phyloP scores from a whole-genome alignment of 2,329 filamentous ascomycete species.

The Aspergillus ochraceus region DNA sequence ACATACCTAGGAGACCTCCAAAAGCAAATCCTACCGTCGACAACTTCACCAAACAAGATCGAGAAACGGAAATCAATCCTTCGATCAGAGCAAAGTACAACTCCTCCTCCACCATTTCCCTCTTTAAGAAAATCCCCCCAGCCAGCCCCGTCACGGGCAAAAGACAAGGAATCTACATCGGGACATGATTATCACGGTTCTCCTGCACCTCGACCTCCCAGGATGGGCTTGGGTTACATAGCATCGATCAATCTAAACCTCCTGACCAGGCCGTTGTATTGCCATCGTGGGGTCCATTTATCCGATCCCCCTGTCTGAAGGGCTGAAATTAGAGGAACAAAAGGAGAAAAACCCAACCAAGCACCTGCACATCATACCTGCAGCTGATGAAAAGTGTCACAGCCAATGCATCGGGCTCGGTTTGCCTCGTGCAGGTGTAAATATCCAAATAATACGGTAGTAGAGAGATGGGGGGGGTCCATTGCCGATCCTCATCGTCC shows the following conservation, averaged over 20 bases:
- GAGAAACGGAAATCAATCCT: background rate
- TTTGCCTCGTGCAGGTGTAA: background rate
- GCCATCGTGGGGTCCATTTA: background rate
- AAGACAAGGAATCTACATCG: background rate
- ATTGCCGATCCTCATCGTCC: background rate
- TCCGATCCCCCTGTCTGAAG: background rate
- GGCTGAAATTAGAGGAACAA: no score
- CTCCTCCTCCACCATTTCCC: background rate
- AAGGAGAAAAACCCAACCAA: no score
- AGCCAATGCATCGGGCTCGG: background rate
- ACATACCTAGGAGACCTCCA: no score
- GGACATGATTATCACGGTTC: background rate
- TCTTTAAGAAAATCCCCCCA: background rate
- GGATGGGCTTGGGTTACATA: background rate
- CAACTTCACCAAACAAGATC: background rate
- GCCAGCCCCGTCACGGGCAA: background rate
- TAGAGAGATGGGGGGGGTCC: background rate
- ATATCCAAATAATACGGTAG: no score
- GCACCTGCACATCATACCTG: background rate
- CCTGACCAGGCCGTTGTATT: background rate
- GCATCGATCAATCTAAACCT: background rate
- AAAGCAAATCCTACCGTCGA: no score
- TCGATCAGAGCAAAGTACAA: no score
- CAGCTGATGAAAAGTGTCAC: background rate
- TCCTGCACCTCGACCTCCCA: background rate